Evolutionary conservation across 306 rosid genomes (phyloP).

Genomic region (Sechiopsis laciniata): DNA sequence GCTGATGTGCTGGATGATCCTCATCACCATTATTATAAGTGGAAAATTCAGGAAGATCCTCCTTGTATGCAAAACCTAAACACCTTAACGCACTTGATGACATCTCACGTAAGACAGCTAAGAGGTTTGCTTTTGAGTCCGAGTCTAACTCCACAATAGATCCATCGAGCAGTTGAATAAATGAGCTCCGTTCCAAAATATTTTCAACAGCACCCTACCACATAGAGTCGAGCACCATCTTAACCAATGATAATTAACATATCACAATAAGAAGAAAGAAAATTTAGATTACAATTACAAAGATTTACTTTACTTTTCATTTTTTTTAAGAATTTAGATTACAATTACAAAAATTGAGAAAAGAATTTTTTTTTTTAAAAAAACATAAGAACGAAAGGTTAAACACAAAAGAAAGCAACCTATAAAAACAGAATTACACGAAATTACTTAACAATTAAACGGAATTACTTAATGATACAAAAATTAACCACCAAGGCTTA

Average conservation of each 20-base stretch:
- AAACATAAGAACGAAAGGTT: too few species aligned
- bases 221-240: slow-evolving; percentile 18
- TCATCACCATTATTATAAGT: slow-evolving; percentile 57
- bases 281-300: too few species aligned
- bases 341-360: too few species aligned
- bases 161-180: slow-evolving; percentile 67
- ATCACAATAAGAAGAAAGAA: background rate
- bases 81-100: slow-evolving; percentile 78
- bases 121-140: slow-evolving; percentile 43
- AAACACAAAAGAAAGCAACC: too few species aligned
- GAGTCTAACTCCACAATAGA: slow-evolving; percentile 50
- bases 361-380: too few species aligned
- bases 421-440: too few species aligned
- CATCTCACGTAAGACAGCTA: slow-evolving; percentile 72
- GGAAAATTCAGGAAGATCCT: slow-evolving; percentile 45
- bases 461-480: too few species aligned
- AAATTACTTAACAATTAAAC: too few species aligned
- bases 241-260: background rate
- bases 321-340: too few species aligned
- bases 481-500: background rate
- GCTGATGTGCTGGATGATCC: slow-evolving; percentile 87
- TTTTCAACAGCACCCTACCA: slow-evolving; percentile 88
- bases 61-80: slow-evolving; percentile 93
- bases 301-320: too few species aligned
- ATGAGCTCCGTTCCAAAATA: slow-evolving; percentile 70